phyloP scores from a whole-genome alignment of 2,329 filamentous ascomycete genomes.

The Fusarium longipes region DNA sequence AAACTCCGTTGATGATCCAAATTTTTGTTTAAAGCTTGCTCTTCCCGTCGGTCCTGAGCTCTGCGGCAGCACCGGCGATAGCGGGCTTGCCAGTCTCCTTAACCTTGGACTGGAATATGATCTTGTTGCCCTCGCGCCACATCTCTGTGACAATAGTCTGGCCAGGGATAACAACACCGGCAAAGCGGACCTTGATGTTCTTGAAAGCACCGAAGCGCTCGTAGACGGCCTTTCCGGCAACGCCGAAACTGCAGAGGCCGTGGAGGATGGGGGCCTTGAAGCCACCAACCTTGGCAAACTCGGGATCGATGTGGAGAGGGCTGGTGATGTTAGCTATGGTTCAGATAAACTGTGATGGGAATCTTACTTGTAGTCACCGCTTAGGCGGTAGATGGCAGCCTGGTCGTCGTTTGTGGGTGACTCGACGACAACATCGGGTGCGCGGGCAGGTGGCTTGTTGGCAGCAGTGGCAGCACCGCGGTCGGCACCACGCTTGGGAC shows the following conservation, averaged over 20 bases:
- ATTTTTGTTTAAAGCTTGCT: conserved; percentile 48
- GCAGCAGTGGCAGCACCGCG: conserved; percentile 82
- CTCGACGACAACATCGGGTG: conserved; percentile 85
- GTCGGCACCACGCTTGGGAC: conserved; percentile 79
- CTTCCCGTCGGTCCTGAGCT: conserved; percentile 64
- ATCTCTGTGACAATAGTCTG: conserved; percentile 94
- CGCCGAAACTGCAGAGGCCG: conserved; percentile 94
- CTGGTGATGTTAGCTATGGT: conserved; percentile 45
- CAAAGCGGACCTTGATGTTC: conserved; percentile 94
- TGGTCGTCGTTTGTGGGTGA: conserved; percentile 90
- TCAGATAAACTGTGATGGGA: background rate
- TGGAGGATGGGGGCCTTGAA: conserved; percentile 96
- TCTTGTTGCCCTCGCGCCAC: conserved; percentile 86
- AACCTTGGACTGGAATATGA: conserved; percentile 88
- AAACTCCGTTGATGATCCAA: conserved; percentile 23
- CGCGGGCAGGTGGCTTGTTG: conserved; percentile 81
- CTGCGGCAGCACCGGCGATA: conserved; percentile 82
- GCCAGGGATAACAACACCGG: conserved; percentile 84
- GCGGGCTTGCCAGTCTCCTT: conserved; percentile 93
- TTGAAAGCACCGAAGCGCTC: conserved; percentile 84
- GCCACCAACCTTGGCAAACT: conserved; percentile 93
- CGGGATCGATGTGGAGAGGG: conserved; percentile 94
- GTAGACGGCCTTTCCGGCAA: conserved; percentile 90
- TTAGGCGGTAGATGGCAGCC: conserved; percentile 91
- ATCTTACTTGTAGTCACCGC: conserved; percentile 85